Evolutionary conservation across 1,284 basidiomycete genomes (phyloP), one percentile per base, ranked within the genome.

Genomic region (Mycena sp.): DNA sequence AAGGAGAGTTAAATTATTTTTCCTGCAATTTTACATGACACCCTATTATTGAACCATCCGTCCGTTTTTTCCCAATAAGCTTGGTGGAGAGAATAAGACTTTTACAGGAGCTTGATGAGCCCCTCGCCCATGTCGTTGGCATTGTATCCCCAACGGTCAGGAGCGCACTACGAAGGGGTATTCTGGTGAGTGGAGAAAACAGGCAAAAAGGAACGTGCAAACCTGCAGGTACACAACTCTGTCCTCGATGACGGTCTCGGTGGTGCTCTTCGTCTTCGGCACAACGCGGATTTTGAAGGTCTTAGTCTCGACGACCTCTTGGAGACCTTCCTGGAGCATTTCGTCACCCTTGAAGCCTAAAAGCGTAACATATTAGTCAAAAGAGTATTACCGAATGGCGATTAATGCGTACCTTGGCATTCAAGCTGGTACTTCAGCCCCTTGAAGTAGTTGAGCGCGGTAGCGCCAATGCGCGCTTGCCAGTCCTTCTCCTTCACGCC

Each of bases 221-320:
- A 41, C n/a, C 41, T 60, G 65, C 23, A 67, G 5, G 41, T 67
- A 67, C 1, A 63, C 53, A 3, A 61, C 53, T 7, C 65, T 58
- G 23, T 64, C 61, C 50, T 63, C 61, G 55, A 67, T 21, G 11
- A 61, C 58, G 14, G 65, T 67, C 61, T 67, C 65, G 21, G 37
- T 61, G n/a, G 58, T 67, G 57, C 43, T 54, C 11, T 50, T 54
- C 29, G 65, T 61, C 43, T 63, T 61, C 28, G 58, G 58, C 10
- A 67, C 16, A 3, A 67, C 54, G 43, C 65, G 65, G 11, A 65
- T 28, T 71, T 75, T 45, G 68, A 72, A 17, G 67, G 72, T 32
- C 52, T 77, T 48, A 74, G 74, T 25, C 61, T 72, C 32, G 61
- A 67, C 55, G 21, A 52, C 21, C 40, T 67, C 65, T 50, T 63